Base-by-base conservation (phyloP, 805 yeast species). In the Zygosaccharomyces rouxii region DNA sequence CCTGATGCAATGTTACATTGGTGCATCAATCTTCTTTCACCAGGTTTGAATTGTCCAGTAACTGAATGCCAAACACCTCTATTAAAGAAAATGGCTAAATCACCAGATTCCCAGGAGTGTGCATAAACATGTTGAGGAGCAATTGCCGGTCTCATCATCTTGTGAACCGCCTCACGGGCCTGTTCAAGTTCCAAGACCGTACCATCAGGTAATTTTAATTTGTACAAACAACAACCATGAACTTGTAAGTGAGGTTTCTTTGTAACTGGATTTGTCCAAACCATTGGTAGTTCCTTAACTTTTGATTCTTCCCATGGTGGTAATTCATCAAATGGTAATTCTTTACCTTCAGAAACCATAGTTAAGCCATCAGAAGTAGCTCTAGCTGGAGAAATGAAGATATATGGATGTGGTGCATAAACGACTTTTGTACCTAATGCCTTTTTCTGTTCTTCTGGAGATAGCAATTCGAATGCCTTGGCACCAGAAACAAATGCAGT, bases 391-490 rank as follows among this genome's bases (percentile, higher is more conserved):
- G 88, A 79, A 53, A 89, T 89, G 67, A 77, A 87, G 50, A 89
- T 89, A 68, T 88, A 89, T 38, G 96, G 96, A 66, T 89, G 96
- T 35, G 96, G 96, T 14, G 96, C 95, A 65, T 89, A 89, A 40
- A 83, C 87, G 19, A 89, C 92, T 3, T 80, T 81, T n/a, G 95
- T 84, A 62, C 77, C 75, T 51, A 87, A 73, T 2, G 90, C 96
- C 55, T 81, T 75, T 52, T 84, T 71, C 67, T 88, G 79, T 52
- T 88, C 94, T 62, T 83, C 87, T 4, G 75, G 79, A 7, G 83
- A 73, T 46, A 89, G 74, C 21, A 75, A 58, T 35, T 82, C 80
- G 62, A 84, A 89, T 0, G 95, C 95, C 31, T 74, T 79, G 38
- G 81, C 84, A n/a, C 96, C 96, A 38, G 89, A 81, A 13, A 86